Evolutionary conservation across 768 basidiomycete genomes (phyloP), one percentile per base, ranked within the genome.

Genomic region (Guyanaporus albipodus): DNA sequence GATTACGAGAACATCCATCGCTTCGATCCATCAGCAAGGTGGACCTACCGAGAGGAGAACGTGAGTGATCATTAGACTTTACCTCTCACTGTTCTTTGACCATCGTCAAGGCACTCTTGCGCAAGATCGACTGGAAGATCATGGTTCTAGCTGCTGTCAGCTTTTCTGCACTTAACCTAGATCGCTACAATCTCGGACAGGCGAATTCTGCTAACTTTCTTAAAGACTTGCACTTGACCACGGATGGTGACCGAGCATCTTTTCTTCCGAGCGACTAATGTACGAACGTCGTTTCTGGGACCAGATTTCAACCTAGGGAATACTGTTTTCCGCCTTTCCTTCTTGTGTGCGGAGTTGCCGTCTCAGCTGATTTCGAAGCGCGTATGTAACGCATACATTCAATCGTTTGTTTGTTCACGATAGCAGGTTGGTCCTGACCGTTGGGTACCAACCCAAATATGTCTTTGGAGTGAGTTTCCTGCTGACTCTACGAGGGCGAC

Each of bases 351-450:
- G 0, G 82, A 83, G 53, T 61, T 84, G 15, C 82, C 83, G 8
- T 82, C 81, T 9, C 81, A 83, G 46, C 64, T 83, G 12, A 63
- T 83, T 34, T 81, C 79, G 2, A 84, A 84, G 61, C 70, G 74
- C 10, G 73, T 82, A 34, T 38, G 70, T 58, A n/a, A n/a, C n/a
- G n/a, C n/a, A n/a, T n/a, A n/a, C n/a, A n/a, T n/a, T n/a, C n/a
- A n/a, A n/a, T n/a, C n/a, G 27, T 28, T 28, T 11, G 11, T 28
- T 28, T 11, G 27, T 28, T 28, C 7, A 28, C 11, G 27, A 28
- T 28, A 28, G 6, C 11, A 28, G 27, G 6, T 28, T 28, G 11
- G 27, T 6, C 27, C 27, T 11, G 27, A 28, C 11, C 27, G 11
- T 28, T 28, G 27, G 27, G 11, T 28, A 28, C 27, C 27, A 28